These are phyloP conservation scores for Alternaria triticina DNA, from an alignment of 2,329 filamentous ascomycete species.

Conservation along the genomic window DNA sequence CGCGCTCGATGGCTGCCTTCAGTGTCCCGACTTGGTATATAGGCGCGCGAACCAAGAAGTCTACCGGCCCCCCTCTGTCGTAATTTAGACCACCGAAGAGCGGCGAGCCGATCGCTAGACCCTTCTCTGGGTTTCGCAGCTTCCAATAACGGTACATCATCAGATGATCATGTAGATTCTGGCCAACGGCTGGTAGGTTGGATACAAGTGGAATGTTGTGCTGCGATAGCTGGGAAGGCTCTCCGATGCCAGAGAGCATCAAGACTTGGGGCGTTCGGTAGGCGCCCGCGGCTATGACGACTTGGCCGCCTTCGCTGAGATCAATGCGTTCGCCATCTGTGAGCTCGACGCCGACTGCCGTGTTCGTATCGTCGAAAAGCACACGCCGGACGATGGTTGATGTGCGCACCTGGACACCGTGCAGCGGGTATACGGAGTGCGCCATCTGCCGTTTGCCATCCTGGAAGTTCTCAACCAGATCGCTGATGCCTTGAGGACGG, in stretches of 20 bases:
- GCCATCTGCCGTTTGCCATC: constrained; percentile 31
- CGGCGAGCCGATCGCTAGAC: constrained; percentile 26
- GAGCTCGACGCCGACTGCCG: constrained; percentile 24
- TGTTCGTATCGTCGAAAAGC: constrained; percentile 13
- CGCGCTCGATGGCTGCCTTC: constrained; percentile 24
- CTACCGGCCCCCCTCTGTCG: constrained; percentile 29
- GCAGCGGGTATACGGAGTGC: constrained; percentile 16
- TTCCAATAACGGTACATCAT: constrained; percentile 35
- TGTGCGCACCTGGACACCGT: constrained; percentile 21
- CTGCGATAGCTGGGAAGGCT: constrained; percentile 52
- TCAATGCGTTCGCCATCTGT: constrained; percentile 8
- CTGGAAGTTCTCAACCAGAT: constrained; percentile 30
- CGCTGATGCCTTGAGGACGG: constrained; percentile 26
- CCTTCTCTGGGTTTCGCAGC: constrained; percentile 28
- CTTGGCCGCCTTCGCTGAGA: constrained; percentile 21
- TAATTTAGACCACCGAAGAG: constrained; percentile 22
- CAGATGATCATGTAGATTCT: constrained; percentile 66
- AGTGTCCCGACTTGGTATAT: constrained; percentile 7
- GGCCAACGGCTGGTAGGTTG: constrained; percentile 64
- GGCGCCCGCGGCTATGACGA: constrained; percentile 39
- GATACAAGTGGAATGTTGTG: constrained; percentile 48
- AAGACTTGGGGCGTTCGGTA: constrained; percentile 40
- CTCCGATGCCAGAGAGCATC: constrained; percentile 41
- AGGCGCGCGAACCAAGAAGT: constrained; percentile 25
- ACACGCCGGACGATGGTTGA: constrained; percentile 18